These are phyloP conservation scores for Collybiopsis confluens DNA, from an alignment of 768 basidiomycete species.

Conservation along the genomic window DNA sequence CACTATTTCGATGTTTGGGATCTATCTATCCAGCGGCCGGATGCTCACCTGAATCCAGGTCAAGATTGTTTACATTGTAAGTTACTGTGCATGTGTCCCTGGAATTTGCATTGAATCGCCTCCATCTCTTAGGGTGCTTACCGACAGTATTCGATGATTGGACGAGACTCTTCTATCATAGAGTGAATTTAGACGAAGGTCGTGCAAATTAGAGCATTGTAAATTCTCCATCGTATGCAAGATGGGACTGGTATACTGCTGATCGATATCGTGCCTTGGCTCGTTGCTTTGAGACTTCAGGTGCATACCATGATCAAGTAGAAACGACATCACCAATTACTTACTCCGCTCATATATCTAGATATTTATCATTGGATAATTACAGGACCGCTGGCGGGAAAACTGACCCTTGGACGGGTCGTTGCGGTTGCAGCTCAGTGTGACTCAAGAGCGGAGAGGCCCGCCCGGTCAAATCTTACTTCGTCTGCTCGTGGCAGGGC, in stretches of 20 bases:
- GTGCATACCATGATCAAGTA: no score
- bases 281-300: no score
- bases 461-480: no score
- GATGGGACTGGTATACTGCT: background rate
- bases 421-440: no score
- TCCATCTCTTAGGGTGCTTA: slow-evolving; percentile 17
- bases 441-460: no score
- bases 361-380: no score
- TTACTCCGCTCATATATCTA: no score
- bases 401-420: no score
- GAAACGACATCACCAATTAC: no score
- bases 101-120: background rate
- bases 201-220: background rate
- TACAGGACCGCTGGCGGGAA: no score
- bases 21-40: slow-evolving; percentile 20
- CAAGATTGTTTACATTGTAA: slow-evolving; percentile 26
- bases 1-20: slow-evolving; percentile 25
- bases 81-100: slow-evolving; percentile 1
- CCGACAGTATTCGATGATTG: slow-evolving; percentile 22
- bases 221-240: background rate
- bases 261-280: no score
- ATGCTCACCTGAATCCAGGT: slow-evolving; percentile 24
- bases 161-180: slow-evolving; percentile 21
- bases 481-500: no score
- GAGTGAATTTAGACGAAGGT: slow-evolving; percentile 3